phyloP scores from a whole-genome alignment of 805 yeast species.

The Cyberlindnera petersonii region DNA sequence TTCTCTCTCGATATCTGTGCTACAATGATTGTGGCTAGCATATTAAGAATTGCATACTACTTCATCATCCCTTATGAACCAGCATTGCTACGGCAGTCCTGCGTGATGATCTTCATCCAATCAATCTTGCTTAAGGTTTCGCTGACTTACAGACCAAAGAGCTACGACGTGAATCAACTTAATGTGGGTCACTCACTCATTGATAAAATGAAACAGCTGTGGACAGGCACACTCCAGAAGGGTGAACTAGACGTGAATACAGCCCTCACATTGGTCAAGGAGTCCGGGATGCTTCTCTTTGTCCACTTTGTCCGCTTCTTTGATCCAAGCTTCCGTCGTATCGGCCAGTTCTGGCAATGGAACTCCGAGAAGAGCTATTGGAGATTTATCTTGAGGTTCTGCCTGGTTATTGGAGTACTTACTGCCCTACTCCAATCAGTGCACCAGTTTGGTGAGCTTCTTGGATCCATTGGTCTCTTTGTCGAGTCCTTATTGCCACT shows the following conservation, averaged over 20 bases:
- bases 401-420: slow-evolving; percentile 19
- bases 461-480: slow-evolving; percentile 64
- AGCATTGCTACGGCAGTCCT: slow-evolving; percentile 72
- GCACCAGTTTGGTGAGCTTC: slow-evolving; percentile 40
- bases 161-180: slow-evolving; percentile 36
- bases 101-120: slow-evolving; percentile 84
- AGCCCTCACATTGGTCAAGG: slow-evolving; percentile 5
- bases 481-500: slow-evolving; percentile 71
- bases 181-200: slow-evolving; percentile 21
- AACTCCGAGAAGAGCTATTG: slow-evolving; percentile 52
- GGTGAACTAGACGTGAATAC: slow-evolving; percentile 10
- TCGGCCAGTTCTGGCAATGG: slow-evolving; percentile 87
- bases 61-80: slow-evolving; percentile 75
- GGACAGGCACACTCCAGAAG: slow-evolving; percentile 3
- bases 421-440: slow-evolving; percentile 38
- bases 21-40: slow-evolving; percentile 78
- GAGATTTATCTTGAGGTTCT: slow-evolving; percentile 48
- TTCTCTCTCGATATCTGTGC: slow-evolving; percentile 91
- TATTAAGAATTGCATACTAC: slow-evolving; percentile 71
- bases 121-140: slow-evolving; percentile 58
- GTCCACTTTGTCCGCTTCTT: slow-evolving; percentile 52
- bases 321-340: slow-evolving; percentile 65
- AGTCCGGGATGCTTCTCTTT: slow-evolving; percentile 21
- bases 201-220: slow-evolving; percentile 5
- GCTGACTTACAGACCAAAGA: slow-evolving; percentile 51